Evolutionary conservation across 495 filamentous ascomycete species (phyloP).

Genomic region (Poronia punctata): DNA sequence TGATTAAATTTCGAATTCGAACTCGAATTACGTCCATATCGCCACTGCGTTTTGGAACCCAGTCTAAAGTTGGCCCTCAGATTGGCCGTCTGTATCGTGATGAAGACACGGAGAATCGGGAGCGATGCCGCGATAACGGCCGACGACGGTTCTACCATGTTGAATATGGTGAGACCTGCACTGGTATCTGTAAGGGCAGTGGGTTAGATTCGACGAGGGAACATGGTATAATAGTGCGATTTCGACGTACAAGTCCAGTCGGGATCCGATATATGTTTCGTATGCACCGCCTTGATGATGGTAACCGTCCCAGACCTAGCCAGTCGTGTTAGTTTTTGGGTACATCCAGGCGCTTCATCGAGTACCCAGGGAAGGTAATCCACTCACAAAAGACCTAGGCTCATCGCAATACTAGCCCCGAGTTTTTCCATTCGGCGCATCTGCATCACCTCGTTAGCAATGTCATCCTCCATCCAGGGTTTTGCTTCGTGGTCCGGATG

Average conservation of each 20-base stretch:
- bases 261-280: neutral
- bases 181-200: neutral
- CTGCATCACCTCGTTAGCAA: neutral
- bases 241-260: conserved; percentile 6
- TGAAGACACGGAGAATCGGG: conserved; percentile 5
- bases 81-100: neutral
- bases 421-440: conserved; percentile 5
- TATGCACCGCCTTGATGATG: conserved; percentile 1
- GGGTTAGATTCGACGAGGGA: neutral
- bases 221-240: neutral
- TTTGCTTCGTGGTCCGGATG: neutral
- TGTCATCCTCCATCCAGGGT: too few species aligned
- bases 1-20: too few species aligned
- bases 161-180: conserved; percentile 3
- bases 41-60: neutral
- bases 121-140: conserved; percentile 5
- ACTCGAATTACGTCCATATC: neutral
- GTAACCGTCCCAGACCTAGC: conserved; percentile 5
- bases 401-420: conserved; percentile 5
- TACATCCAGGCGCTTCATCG: too few species aligned
- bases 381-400: conserved; percentile 6
- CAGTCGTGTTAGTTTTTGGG: neutral
- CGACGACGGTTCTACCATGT: conserved; percentile 5
- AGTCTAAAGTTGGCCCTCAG: neutral
- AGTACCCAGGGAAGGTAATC: neutral